Evolutionary conservation across 2,329 filamentous ascomycete species (phyloP).

Genomic region (Cryphonectria japonica): DNA sequence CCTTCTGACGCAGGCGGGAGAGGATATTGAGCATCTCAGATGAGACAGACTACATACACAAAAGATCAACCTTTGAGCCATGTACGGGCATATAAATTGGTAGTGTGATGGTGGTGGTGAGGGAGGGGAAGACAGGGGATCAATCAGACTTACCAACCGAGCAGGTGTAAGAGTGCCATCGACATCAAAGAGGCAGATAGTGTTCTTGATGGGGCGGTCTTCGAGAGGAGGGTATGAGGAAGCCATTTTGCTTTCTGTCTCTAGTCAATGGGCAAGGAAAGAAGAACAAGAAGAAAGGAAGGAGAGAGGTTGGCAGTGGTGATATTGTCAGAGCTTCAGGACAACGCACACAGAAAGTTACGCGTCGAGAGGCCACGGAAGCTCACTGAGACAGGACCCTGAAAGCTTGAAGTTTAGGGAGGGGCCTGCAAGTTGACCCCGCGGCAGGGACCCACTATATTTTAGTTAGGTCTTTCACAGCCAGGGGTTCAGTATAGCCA

Average conservation of each 20-base stretch:
- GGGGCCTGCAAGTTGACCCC: constrained; percentile 3
- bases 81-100: background rate
- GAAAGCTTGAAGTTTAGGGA: constrained; percentile 5
- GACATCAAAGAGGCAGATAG: constrained; percentile 94
- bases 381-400: background rate
- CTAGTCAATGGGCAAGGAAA: background rate
- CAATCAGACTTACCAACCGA: constrained; percentile 62
- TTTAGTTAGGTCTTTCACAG: background rate
- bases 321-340: constrained; percentile 7
- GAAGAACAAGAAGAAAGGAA: constrained; percentile 27
- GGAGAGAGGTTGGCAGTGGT: constrained; percentile 6
- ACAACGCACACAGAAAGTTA: constrained; percentile 3
- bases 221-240: constrained; percentile 72
- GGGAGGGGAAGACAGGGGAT: background rate
- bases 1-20: constrained; percentile 78
- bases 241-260: constrained; percentile 42
- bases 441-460: background rate
- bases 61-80: background rate
- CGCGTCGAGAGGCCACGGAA: background rate
- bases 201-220: constrained; percentile 87
- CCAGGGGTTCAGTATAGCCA: background rate
- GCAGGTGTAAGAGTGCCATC: constrained; percentile 89
- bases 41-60: constrained; percentile 59
- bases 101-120: too few species aligned
- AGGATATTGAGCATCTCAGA: constrained; percentile 86